Conservation (phyloP, 441 rosid species). For the Populus trichocarpa region DNA sequence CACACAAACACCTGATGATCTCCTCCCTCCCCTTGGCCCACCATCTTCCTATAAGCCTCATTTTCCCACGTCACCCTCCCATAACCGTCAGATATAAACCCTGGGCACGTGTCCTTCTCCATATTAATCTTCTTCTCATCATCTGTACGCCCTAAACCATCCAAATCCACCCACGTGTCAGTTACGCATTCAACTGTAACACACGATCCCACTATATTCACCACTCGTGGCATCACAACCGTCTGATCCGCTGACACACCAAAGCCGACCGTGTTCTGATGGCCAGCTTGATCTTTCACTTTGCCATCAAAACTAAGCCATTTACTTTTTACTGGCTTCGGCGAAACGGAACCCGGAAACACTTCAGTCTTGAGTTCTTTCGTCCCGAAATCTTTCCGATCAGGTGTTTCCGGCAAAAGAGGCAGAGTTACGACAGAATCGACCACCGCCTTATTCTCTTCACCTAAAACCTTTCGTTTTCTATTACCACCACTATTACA, state of each 20-base stretch:
- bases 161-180: slow-evolving; percentile 56
- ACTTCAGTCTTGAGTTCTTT: background rate
- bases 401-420: slow-evolving; percentile 58
- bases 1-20: slow-evolving; percentile 36
- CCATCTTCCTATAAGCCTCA: slow-evolving; percentile 56
- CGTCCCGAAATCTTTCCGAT: slow-evolving; percentile 21
- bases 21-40: slow-evolving; percentile 20
- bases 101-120: slow-evolving; percentile 69
- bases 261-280: background rate
- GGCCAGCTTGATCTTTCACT: background rate
- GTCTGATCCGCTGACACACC: slow-evolving; percentile 14
- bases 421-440: slow-evolving; percentile 45
- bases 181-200: slow-evolving; percentile 73
- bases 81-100: slow-evolving; percentile 54
- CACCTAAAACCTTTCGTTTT: slow-evolving; percentile 23
- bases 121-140: slow-evolving; percentile 51
- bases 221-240: slow-evolving; percentile 9
- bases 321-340: slow-evolving; percentile 9
- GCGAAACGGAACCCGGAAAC: background rate
- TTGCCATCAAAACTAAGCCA: slow-evolving; percentile 46
- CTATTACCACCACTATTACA: slow-evolving; percentile 22
- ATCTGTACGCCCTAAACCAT: slow-evolving; percentile 57
- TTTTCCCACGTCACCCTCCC: slow-evolving; percentile 78
- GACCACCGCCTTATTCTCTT: slow-evolving; percentile 26
- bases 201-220: slow-evolving; percentile 40